phyloP scores from a whole-genome alignment of 148 eudicot species.

The Beta vulgaris region DNA sequence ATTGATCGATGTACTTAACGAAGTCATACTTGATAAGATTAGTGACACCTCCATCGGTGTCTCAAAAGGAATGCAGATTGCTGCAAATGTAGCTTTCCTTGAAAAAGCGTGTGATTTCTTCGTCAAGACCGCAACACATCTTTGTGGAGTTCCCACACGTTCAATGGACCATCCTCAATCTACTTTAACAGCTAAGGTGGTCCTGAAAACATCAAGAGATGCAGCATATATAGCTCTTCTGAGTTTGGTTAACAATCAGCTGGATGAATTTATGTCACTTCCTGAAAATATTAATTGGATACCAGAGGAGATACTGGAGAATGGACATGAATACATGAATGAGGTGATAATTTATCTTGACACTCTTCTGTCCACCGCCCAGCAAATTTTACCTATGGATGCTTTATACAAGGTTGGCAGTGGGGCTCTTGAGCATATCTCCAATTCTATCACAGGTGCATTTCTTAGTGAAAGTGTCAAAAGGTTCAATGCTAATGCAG shows the following conservation, averaged over 20 bases:
- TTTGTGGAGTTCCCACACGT: conserved; percentile 65
- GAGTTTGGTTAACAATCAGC: conserved; percentile 57
- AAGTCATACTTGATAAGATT: conserved; percentile 59
- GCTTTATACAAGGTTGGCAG: conserved; percentile 81
- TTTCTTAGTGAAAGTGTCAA: conserved; percentile 79
- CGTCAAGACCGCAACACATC: conserved; percentile 68
- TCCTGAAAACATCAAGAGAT: conserved; percentile 79
- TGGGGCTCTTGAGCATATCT: conserved; percentile 89
- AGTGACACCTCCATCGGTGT: conserved; percentile 62
- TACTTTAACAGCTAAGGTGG: conserved; percentile 70
- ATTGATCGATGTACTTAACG: conserved; percentile 76
- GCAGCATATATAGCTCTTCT: conserved; percentile 75
- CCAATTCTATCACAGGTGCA: conserved; percentile 61
- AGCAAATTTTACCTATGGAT: conserved; percentile 76
- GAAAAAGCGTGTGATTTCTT: conserved; percentile 90
- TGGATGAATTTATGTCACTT: conserved; percentile 67
- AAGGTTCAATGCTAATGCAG: conserved; percentile 83
- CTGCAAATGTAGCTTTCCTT: conserved; percentile 78
- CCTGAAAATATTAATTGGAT: conserved; percentile 77
- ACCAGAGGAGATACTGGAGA: conserved; percentile 61
- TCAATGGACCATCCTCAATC: conserved; percentile 58
- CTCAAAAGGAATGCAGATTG: conserved; percentile 90
- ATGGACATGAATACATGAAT: conserved; percentile 58
- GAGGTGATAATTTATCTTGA: conserved; percentile 77
- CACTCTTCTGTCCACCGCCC: conserved; percentile 76